Base-by-base conservation (phyloP, 2,329 filamentous ascomycete genomes). In the Ceratocystis alfenasii region DNA sequence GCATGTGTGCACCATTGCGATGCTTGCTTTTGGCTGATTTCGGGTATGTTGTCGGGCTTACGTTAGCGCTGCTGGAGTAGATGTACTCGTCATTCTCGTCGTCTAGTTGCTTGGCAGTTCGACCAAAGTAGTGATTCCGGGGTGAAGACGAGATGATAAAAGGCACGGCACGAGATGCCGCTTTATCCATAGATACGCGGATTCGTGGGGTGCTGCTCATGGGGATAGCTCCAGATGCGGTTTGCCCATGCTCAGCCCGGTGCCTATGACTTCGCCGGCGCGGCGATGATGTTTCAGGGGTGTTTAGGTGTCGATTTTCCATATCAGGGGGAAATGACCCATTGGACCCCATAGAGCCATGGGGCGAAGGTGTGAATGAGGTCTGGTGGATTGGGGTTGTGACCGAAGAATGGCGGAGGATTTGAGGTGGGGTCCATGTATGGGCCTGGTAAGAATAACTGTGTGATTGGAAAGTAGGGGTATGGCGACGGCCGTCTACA, bases 141-240 rank as follows among this genome's bases (percentile, higher is more conserved):
- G 66, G 66, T 8, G 66, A 67, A 8, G 66, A 63, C 12, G 66
- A 67, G 3, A 63, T 50, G 8, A 57, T 45, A 30, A 44, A 65
- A 20, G 66, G 57, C 20, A 53, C 12, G 15, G 46, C 28, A 3
- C 55, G 57, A 8, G 33, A 10, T 17, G 22, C n/a, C 8, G 50
- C n/a, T 8, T 33, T 30, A 5, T 67, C 66, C 17, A 65, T 36
- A 5, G 66, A 67, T 2, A 67, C 45, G 20, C 59, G 63, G 22
- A 67, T 67, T 17, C 62, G 55, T 6, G 66, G 66, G 17, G 50
- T 45, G 10, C 44, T 46, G n/a, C 63, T 20, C 45, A 25, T 60
- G 25, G 48, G 41, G 4, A n/a, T 12, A 12, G 36, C 48, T n/a
- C 36, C 46, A 7, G 50, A 17, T 2, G 53, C 41, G 33, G 41